A percentile compares a stretch with the other conserved stretches of the same genome.
phyloP scores from a whole-genome alignment of 129 eudicot species.

The Chrysanthemum seticuspe region DNA sequence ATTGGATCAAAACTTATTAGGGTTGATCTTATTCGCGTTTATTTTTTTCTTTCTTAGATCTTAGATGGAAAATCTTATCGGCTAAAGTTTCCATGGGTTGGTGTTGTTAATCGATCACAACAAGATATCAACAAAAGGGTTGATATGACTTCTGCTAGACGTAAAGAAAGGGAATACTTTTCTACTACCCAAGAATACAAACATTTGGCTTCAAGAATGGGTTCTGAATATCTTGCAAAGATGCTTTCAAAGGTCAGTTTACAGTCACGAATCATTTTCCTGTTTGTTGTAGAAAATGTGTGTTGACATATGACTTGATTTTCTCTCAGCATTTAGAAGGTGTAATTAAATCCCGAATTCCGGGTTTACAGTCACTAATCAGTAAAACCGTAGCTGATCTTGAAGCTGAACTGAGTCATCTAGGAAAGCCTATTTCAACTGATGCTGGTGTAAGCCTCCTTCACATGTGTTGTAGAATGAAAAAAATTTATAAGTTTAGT shows the following conservation, averaged over 20 bases:
- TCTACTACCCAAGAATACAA: slow-evolving; percentile 40
- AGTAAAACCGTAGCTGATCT: slow-evolving; percentile 44
- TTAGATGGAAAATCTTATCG: slow-evolving; percentile 47
- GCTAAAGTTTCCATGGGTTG: slow-evolving; percentile 51
- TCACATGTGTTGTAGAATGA: neutral
- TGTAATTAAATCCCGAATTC: slow-evolving; percentile 49
- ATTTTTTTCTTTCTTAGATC: slow-evolving; percentile 30
- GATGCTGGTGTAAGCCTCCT: slow-evolving; percentile 45
- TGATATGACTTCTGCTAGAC: slow-evolving; percentile 47
- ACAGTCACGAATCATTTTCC: neutral
- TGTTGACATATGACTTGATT: slow-evolving; percentile 10
- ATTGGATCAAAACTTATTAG: neutral
- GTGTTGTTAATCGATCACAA: slow-evolving; percentile 56
- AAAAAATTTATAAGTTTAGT: neutral
- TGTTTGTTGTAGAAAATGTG: neutral
- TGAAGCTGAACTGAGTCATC: slow-evolving; percentile 44
- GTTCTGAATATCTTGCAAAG: slow-evolving; percentile 55
- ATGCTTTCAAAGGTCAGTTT: slow-evolving; percentile 46
- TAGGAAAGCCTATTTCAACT: slow-evolving; percentile 46
- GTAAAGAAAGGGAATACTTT: slow-evolving; percentile 47
- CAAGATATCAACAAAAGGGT: slow-evolving; percentile 47
- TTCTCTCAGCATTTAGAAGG: slow-evolving; percentile 49
- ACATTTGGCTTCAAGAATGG: slow-evolving; percentile 50
- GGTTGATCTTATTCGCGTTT: neutral
- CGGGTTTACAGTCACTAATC: slow-evolving; percentile 41